These are phyloP conservation scores for Citrullus mucosospermus DNA, from an alignment of 306 rosid genomes.

Conservation along the genomic window DNA sequence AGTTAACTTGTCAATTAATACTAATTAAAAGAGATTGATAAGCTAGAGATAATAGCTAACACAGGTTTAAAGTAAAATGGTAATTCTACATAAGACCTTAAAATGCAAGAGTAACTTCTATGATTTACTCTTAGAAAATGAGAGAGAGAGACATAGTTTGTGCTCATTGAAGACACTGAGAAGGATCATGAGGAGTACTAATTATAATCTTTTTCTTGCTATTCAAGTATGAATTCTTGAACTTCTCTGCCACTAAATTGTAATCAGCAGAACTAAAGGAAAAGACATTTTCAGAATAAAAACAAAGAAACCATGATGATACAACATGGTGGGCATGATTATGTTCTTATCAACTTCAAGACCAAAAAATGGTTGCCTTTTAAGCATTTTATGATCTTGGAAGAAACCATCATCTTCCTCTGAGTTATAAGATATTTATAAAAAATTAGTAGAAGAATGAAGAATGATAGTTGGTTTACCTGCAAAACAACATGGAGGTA, in stretches of 20 bases:
- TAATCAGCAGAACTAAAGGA: not conserved
- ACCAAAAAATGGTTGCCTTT: not conserved
- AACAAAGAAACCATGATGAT: slow-evolving; percentile 1
- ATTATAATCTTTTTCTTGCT: not conserved
- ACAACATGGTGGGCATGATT: not conserved
- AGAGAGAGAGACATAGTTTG: not conserved
- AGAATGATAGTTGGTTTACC: slow-evolving; percentile 26
- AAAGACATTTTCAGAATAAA: not conserved
- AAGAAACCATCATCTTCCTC: not conserved
- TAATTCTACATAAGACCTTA: not conserved
- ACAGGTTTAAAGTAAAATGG: not conserved
- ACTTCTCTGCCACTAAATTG: not conserved
- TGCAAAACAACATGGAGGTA: slow-evolving; percentile 70
- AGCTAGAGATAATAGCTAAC: not conserved
- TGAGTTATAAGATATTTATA: not conserved
- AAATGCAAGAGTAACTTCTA: not conserved
- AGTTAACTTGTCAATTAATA: not conserved
- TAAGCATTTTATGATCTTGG: not conserved
- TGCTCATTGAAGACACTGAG: not conserved
- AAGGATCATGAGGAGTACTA: not conserved
- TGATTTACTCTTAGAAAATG: not conserved
- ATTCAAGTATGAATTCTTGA: slow-evolving; percentile 2
- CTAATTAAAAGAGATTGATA: not conserved
- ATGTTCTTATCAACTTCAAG: slow-evolving; percentile 1
- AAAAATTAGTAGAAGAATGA: not conserved